Base-by-base conservation (phyloP, 371 early-diverging fungal species). In the Mucor ambiguus region DNA sequence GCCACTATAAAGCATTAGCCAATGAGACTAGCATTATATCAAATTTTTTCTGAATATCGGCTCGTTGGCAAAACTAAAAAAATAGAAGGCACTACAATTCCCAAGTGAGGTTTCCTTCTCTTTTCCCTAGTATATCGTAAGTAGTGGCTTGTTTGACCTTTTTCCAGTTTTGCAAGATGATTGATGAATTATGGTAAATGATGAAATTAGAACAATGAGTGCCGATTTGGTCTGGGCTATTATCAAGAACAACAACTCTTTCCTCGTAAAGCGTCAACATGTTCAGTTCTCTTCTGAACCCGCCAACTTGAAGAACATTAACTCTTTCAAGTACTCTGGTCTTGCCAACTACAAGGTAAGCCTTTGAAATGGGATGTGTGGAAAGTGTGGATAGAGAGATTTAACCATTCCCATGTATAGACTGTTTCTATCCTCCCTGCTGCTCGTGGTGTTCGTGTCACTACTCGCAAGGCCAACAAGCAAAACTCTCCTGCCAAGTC, bases 301-400 rank as follows among this genome's bases (percentile, higher is more conserved):
- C 69, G 87, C 88, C 70, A 95, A 94, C 92, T 84, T 95, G 81
- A 81, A 78, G 81, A 93, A 93, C 87, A 67, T 81, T 77, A 87
- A 96, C 90, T 81, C 92, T 69, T 91, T 87, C 89, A 94, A 93
- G 89, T 92, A 85, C 90, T 92, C 93, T 75, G 92, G 92, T 68
- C 59, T 94, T 74, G 93, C 92, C 74, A 90, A 89, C 89, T 75
- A 74, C 75, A 91, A 91, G 89, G 90, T 90, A 83, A 60, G 44
- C 60, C n/a, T n/a, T n/a, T n/a, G n/a, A n/a, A n/a, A n/a, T n/a
- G n/a, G n/a, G n/a, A n/a, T n/a, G n/a, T n/a, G n/a, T n/a, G 9
- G 24, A 49, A 1, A 24, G 12, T 10, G 10, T 52, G 11, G 24
- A 28, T 52, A 1, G 41, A 18, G 41, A 18, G 18, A 41, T 41